Percentiles rank a stretch among this genome's conserved stretches.
Evolutionary conservation across 129 eudicot species (phyloP).

Genomic region (Pseudognaphalium luteoalbum): DNA sequence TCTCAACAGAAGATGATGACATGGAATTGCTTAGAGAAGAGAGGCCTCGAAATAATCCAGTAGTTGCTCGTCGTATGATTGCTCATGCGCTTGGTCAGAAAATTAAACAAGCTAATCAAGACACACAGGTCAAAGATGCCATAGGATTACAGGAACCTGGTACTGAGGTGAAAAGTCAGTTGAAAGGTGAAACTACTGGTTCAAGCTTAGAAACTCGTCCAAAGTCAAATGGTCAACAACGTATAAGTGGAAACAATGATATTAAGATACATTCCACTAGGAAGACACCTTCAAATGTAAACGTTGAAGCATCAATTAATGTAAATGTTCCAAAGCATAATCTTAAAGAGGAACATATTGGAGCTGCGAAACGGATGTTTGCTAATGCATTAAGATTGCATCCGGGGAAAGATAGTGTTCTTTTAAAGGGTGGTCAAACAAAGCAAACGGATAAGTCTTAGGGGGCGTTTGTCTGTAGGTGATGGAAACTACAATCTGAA

Average conservation of each 20-base stretch:
- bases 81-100: slow-evolving; percentile 86
- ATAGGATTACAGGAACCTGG: slow-evolving; percentile 8
- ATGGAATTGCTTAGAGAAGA: slow-evolving; percentile 37
- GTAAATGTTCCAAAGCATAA: slow-evolving; percentile 19
- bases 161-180: slow-evolving; percentile 26
- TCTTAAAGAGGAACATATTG: slow-evolving; percentile 61
- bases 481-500: not conserved
- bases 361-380: slow-evolving; percentile 93
- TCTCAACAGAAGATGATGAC: slow-evolving; percentile 45
- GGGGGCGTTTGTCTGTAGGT: not conserved
- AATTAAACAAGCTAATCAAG: slow-evolving; percentile 37
- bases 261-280: not conserved
- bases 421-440: slow-evolving; percentile 30
- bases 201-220: slow-evolving; percentile 21
- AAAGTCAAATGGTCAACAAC: slow-evolving; percentile 25
- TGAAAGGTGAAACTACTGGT: slow-evolving; percentile 21
- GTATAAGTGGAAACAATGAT: not conserved
- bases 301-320: slow-evolving; percentile 7
- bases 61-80: slow-evolving; percentile 96
- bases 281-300: slow-evolving; percentile 20
- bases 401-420: slow-evolving; percentile 34
- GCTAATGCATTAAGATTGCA: slow-evolving; percentile 75
- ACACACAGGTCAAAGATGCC: slow-evolving; percentile 8
- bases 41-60: slow-evolving; percentile 65
- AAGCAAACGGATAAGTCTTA: slow-evolving; percentile 32